These are phyloP conservation scores for Populus hybrid DNA, from an alignment of 441 rosid species.

Conservation along the genomic window DNA sequence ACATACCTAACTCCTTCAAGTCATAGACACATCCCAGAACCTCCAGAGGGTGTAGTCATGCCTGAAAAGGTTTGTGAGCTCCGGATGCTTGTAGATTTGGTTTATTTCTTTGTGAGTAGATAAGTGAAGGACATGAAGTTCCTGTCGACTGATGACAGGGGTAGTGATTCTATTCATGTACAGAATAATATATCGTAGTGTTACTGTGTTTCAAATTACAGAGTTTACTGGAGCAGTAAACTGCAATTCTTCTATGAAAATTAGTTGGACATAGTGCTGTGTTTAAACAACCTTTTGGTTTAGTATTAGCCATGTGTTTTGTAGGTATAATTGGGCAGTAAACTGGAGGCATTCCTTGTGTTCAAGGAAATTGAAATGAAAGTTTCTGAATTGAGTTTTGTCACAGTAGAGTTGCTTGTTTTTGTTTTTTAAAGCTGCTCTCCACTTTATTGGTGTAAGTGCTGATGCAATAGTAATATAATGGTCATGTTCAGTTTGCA, in stretches of 20 bases:
- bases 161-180: neutral
- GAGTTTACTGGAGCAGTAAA: neutral
- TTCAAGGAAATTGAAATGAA: neutral
- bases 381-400: neutral
- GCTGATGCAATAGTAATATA: neutral
- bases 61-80: constrained; percentile 64
- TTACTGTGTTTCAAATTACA: neutral
- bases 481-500: neutral
- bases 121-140: neutral
- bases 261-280: neutral
- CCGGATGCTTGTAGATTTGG: constrained; percentile 1
- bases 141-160: neutral
- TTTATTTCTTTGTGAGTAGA: constrained; percentile 9
- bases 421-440: neutral
- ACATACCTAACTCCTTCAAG: constrained; percentile 58
- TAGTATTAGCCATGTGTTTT: neutral
- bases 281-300: neutral
- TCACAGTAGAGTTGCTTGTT: neutral
- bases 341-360: neutral
- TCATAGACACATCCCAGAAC: constrained; percentile 63
- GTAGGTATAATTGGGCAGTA: neutral
- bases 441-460: neutral
- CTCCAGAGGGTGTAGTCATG: constrained; percentile 61
- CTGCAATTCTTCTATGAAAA: neutral
- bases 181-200: neutral